These are phyloP conservation scores for Spongispora temasekensis DNA, from an alignment of 1,284 basidiomycete species.

Conservation along the genomic window DNA sequence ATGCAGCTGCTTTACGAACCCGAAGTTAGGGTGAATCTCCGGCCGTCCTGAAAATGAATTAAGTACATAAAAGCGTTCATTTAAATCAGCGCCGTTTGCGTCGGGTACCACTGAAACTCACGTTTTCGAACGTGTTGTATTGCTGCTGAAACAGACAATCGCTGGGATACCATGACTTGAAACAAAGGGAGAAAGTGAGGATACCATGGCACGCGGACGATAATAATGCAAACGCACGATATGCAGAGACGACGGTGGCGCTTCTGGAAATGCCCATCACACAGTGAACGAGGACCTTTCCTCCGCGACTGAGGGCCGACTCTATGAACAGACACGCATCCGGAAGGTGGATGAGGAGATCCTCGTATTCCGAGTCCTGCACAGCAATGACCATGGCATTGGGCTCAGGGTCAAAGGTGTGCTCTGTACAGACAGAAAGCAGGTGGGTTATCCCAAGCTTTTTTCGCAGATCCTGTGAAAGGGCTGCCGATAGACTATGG, in stretches of 20 bases:
- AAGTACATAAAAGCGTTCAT: too few relatives aligned
- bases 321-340: conserved; percentile 56
- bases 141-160: conserved; percentile 45
- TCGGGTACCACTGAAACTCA: conserved; percentile 33
- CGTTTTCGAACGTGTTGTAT: conserved; percentile 51
- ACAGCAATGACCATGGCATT: conserved; percentile 52
- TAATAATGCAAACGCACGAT: conserved; percentile 42
- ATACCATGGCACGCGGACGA: conserved; percentile 2
- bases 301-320: conserved; percentile 46
- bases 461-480: conserved; percentile 40
- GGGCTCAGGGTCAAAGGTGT: conserved; percentile 40
- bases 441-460: conserved; percentile 56
- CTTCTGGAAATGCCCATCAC: conserved; percentile 73
- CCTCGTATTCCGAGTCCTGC: conserved; percentile 60
- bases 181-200: not conserved
- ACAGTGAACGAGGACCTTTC: conserved; percentile 73
- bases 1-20: conserved; percentile 61
- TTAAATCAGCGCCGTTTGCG: conserved; percentile 8
- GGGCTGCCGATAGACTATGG: conserved; percentile 51
- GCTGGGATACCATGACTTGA: conserved; percentile 56
- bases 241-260: conserved; percentile 67
- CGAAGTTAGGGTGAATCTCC: conserved; percentile 60
- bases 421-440: conserved; percentile 62
- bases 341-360: conserved; percentile 59
- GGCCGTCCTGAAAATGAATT: conserved; percentile 45